These are phyloP conservation scores for Turritis glabra DNA, from an alignment of 345 rosid species.

Conservation along the genomic window DNA sequence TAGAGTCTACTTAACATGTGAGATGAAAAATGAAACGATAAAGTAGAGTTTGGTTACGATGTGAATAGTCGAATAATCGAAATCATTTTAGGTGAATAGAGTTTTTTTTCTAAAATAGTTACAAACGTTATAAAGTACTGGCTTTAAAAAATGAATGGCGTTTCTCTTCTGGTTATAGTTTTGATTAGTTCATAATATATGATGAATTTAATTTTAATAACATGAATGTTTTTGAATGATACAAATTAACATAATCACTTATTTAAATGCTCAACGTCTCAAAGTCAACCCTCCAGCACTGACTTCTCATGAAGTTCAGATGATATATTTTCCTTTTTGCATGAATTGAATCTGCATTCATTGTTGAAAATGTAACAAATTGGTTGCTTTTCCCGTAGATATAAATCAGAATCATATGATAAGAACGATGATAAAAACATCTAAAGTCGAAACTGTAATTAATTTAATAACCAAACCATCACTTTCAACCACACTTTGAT, in stretches of 20 bases:
- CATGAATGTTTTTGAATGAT: too few relatives aligned
- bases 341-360: not conserved
- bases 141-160: too few relatives aligned
- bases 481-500: constrained; percentile 5
- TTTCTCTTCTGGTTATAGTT: too few relatives aligned
- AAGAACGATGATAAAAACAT: constrained; percentile 20
- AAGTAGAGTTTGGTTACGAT: too few relatives aligned
- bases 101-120: too few relatives aligned
- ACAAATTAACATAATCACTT: too few relatives aligned
- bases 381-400: not conserved
- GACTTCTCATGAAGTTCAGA: not conserved
- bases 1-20: too few relatives aligned
- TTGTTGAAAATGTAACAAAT: not conserved
- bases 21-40: too few relatives aligned
- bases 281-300: not conserved
- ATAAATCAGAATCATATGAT: constrained; percentile 5
- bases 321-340: not conserved
- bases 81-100: not conserved
- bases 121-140: too few relatives aligned
- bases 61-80: not conserved
- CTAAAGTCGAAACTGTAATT: not conserved
- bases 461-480: constrained; percentile 18
- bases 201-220: too few relatives aligned
- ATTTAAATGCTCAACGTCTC: not conserved
- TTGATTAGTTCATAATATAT: too few relatives aligned